These are phyloP conservation scores for Pyronema omphalodes DNA, from an alignment of 495 filamentous ascomycete genomes.

Conservation along the genomic window DNA sequence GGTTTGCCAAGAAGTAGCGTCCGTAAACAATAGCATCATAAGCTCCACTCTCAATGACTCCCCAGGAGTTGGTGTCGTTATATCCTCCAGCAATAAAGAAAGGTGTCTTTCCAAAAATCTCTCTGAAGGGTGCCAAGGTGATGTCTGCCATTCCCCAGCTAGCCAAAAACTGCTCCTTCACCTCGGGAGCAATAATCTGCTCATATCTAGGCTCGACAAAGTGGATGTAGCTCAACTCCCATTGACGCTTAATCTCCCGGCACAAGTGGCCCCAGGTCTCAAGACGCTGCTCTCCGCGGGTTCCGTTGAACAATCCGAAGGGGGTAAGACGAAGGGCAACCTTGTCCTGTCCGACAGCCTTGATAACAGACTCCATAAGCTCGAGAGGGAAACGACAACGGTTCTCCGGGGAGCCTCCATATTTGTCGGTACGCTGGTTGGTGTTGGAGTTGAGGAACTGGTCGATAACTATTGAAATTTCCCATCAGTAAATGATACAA, in stretches of 20 bases:
- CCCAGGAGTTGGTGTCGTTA: constrained; percentile 32
- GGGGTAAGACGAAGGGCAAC: constrained; percentile 46
- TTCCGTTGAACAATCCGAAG: constrained; percentile 45
- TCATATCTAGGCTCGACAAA: constrained; percentile 36
- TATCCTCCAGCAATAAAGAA: constrained; percentile 26
- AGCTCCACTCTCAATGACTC: constrained; percentile 34
- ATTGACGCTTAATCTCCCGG: constrained; percentile 31
- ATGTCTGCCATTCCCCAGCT: constrained; percentile 28
- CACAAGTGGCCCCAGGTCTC: constrained; percentile 44
- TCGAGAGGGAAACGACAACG: constrained; percentile 37
- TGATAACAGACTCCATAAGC: too few relatives aligned
- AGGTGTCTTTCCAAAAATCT: constrained; percentile 13
- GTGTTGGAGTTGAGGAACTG: constrained; percentile 40
- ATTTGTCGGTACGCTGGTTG: constrained; percentile 43
- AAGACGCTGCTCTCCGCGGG: constrained; percentile 30
- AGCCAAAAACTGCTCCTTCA: constrained; percentile 23
- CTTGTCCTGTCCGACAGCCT: constrained; percentile 21
- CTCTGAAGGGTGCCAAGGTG: constrained; percentile 34
- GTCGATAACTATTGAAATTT: too few relatives aligned
- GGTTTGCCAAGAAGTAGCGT: constrained; percentile 46
- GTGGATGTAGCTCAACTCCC: constrained; percentile 48
- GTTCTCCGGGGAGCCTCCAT: constrained; percentile 48
- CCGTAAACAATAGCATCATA: constrained; percentile 42
- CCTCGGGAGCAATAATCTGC: constrained; percentile 21
- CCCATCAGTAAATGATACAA: too few relatives aligned